Evolutionary conservation across 345 rosid genomes (phyloP), one percentile per base, ranked within the genome.

Genomic region (Gossypium ekmanianum): DNA sequence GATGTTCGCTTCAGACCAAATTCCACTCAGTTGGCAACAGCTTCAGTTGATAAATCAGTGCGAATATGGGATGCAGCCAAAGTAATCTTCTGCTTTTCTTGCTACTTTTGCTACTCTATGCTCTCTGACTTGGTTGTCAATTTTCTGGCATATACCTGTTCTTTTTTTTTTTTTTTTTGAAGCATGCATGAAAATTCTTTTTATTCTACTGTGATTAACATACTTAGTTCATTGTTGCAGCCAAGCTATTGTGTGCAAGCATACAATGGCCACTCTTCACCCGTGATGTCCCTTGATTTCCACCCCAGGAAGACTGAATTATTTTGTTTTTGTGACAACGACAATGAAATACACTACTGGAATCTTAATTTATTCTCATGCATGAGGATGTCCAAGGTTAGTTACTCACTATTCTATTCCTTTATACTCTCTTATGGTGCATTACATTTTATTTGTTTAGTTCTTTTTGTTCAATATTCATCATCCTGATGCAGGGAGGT

Each of bases 1-100:
- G 93, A 91, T 79, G 82, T 91, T 68, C 87, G 91, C n/a, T 91
- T 91, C 62, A 84, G 89, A 79, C 89, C 90, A 55, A 91, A 89
- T 83, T 86, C 91, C n/a, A 74, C 89, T 82, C 90, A 87, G 75
- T 78, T 91, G 58, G 92, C 83, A 18, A 88, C 95, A 64, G 68
- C 92, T 62, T 90, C 95, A 51, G 75, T 83, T 71, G 95, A 91
- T 83, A 86, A 87, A 84, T 82, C 87, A 50, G 93, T 91, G 44
- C 83, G 87, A 62, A 72, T 91, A 27, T 91, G 96, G 95, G 96
- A 91, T 78, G 90, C 88, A 55, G 71, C 83, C 68, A 82, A 74
- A 74, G 94, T 87, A 76, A 86, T 76, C 54, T 11, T 34, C 59
- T 76, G 14, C 52, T 14, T 48, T 48, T 11, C 52, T 48, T 12